Conservation (phyloP, 2,329 filamentous ascomycete species). For the Stachybotrys echinatus region DNA sequence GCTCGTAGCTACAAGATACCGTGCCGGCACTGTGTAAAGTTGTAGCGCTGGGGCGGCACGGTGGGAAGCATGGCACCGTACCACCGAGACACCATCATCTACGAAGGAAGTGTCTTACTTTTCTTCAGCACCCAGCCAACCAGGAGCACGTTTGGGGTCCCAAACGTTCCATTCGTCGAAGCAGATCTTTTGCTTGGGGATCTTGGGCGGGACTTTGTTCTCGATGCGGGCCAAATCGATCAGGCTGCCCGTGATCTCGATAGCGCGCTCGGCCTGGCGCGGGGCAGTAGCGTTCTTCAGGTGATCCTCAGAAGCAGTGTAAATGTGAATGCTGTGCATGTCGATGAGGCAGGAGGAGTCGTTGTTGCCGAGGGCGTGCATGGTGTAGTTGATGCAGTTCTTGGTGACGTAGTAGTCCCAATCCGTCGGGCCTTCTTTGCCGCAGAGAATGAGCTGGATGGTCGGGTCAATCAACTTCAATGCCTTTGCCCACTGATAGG, state of each 20-base stretch:
- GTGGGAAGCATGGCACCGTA: too few species aligned
- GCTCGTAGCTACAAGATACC: too few species aligned
- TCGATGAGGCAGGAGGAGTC: constrained; percentile 47
- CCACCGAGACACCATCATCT: too few species aligned
- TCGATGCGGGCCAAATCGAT: constrained; percentile 70
- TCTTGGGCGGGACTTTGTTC: constrained; percentile 50
- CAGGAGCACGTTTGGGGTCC: constrained; percentile 39
- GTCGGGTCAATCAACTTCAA: constrained; percentile 63
- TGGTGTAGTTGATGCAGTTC: constrained; percentile 46
- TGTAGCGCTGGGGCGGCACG: too few species aligned
- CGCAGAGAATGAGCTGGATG: constrained; percentile 64
- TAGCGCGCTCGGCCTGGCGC: constrained; percentile 63
- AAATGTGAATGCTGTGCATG: constrained; percentile 76
- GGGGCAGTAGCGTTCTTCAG: constrained; percentile 52
- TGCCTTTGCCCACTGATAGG: constrained; percentile 65
- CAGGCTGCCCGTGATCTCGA: constrained; percentile 60
- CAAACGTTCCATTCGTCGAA: constrained; percentile 84
- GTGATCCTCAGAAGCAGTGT: constrained; percentile 53
- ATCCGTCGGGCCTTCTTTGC: constrained; percentile 60
- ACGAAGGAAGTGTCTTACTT: too few species aligned
- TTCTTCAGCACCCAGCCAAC: constrained; percentile 62
- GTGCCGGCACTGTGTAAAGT: too few species aligned
- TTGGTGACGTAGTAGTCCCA: constrained; percentile 72
- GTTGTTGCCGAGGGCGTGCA: constrained; percentile 17
- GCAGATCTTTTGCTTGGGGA: constrained; percentile 62